Base-by-base conservation (phyloP, 331 rosid species). In the Malus hybrid region DNA sequence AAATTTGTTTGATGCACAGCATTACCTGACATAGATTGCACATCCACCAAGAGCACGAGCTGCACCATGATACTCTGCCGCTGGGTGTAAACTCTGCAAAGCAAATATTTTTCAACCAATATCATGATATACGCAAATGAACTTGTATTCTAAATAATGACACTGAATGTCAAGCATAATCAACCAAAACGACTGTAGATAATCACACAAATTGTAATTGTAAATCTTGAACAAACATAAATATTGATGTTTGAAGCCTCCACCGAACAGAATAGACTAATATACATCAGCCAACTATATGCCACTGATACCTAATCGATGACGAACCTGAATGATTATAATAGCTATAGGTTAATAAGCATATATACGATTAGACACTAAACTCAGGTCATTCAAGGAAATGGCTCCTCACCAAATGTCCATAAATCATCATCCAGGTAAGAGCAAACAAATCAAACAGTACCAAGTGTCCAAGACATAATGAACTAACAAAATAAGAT, bases 11-110 rank as follows among this genome's bases (percentile, higher is more conserved):
- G 20, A 36, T 36, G 24, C 42, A 48, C 20, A 24, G 53, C 10
- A n/a, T 24, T 85, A 92, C 99, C 99, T 92, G 52, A 95, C 99
- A 86, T 95, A 95, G 81, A 95, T 90, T 68, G 98, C 90, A 80
- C 97, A 89, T 78, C 99, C 99, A 24, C 99, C 97, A 4, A 95
- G 68, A 13, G 99, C 93, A 28, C 99, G 97, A 72, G 99, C 98
- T 46, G 99, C 97, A 20, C 96, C 97, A n/a, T 95, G 99, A 76
- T 95, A 95, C 9, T 95, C 99, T 7, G 97, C 97, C 26, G 93
- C 96, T 8, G 99, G 96, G 63, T 95, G 99, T 69, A 88, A 84
- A 80, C 96, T 89, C 97, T 94, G 86, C 71, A 78, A 81, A 61
- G 29, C 52, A 42, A 52, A 80, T 62, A 19, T 8, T 5, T 56